Evolutionary conservation across 148 eudicot species (phyloP), one percentile per base, ranked within the genome.

Genomic region (Amaranthus palmeri): DNA sequence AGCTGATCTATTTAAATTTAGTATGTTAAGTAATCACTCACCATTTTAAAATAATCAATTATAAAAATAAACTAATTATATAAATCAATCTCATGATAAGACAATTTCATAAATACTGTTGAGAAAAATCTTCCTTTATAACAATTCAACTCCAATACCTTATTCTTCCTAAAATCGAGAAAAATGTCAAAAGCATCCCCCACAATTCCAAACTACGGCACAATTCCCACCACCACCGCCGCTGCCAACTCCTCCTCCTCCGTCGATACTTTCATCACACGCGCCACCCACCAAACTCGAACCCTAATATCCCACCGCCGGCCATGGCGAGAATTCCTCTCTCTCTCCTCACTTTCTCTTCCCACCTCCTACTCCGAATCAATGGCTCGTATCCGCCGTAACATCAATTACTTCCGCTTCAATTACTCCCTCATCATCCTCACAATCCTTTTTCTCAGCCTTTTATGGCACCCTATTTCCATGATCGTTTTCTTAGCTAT

Each of bases 391-490:
- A 40, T 87, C 74, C 81, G 90, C 17, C 83, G 85, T 7, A 91
- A 91, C 79, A 62, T 83, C 65, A 59, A 70, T 80, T 82, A 85
- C 76, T 89, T 88, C 80, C 87, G 92, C 41, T 76, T 61, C 81
- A 91, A 91, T 60, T 91, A 91, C 90, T 61, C 92, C 7, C 54
- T 87, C 12, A 68, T 82, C 64, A 70, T 79, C 43, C 78, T 89
- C 15, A 0, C 78, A 49, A 71, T 86, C 65, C 66, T 92, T 63
- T 89, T 92, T 78, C 76, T 84, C 53, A 74, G 85, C 85, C 86
- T 92, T n/a, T 10, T 89, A 1, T 92, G 77, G 80, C 87, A 87
- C 77, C 92, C 96, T 0, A 9, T 86, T 3, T 87, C 96, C 40
- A 85, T 92, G 81, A 86, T 92, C 44, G 85, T 87, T 5, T 92